A percentile compares a stretch with the other conserved stretches of the same genome.
Conservation (phyloP, 352 stramenopile species). For the Pythium apleroticum region DNA sequence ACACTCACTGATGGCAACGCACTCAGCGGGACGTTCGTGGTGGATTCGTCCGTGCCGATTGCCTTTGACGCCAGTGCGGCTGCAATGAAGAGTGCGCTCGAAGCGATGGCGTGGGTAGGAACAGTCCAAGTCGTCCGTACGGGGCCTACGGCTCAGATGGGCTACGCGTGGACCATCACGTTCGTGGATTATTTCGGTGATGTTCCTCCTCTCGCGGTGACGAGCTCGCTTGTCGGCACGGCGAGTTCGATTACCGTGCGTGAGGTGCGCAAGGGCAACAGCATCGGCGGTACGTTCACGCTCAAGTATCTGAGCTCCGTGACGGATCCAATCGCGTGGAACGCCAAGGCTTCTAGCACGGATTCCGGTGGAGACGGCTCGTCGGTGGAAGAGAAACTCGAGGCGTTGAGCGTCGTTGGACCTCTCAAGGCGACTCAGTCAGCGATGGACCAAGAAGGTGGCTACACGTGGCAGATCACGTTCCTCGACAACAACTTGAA, state of each 20-base stretch:
- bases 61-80: slow-evolving; percentile 49
- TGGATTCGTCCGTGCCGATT: slow-evolving; percentile 63
- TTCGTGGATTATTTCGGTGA: slow-evolving; percentile 76
- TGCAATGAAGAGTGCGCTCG: slow-evolving; percentile 46
- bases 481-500: slow-evolving; percentile 77
- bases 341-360: slow-evolving; percentile 38
- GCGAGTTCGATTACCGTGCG: slow-evolving; percentile 52
- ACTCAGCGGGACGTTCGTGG: slow-evolving; percentile 65
- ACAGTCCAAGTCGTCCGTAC: slow-evolving; percentile 59
- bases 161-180: slow-evolving; percentile 76
- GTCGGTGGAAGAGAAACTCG: slow-evolving; percentile 73
- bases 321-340: slow-evolving; percentile 47
- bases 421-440: slow-evolving; percentile 42
- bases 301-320: slow-evolving; percentile 44
- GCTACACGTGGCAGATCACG: slow-evolving; percentile 66
- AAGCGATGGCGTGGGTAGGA: slow-evolving; percentile 63
- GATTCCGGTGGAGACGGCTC: slow-evolving; percentile 48
- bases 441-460: slow-evolving; percentile 48
- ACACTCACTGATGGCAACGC: slow-evolving; percentile 78
- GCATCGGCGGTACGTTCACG: slow-evolving; percentile 59
- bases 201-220: slow-evolving; percentile 51
- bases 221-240: slow-evolving; percentile 64
- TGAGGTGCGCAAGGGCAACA: slow-evolving; percentile 74
- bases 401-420: slow-evolving; percentile 57
- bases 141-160: slow-evolving; percentile 47